A percentile compares a stretch with the other conserved stretches of the same genome.
Conservation (phyloP, 176 grass and related monocot species). For the Elymus sibiricus region DNA sequence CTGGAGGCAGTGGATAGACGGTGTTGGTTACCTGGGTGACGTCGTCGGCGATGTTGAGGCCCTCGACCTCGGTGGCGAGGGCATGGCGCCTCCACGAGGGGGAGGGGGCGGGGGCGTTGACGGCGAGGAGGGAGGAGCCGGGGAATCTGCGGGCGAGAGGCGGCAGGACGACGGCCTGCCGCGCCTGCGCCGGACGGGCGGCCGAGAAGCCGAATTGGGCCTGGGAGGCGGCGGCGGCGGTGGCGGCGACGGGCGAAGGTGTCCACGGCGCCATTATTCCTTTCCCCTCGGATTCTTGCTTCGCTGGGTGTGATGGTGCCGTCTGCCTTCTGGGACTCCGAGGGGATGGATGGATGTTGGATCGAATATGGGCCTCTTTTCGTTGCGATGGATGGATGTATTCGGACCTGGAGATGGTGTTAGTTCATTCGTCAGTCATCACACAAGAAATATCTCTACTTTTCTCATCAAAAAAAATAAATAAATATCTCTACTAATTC, state of each 20-base stretch:
- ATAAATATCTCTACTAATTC: too few relatives aligned
- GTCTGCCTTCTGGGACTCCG: background rate
- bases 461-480: too few relatives aligned
- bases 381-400: background rate
- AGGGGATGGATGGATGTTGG: background rate
- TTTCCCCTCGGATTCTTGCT: background rate
- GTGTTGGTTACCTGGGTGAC: slow-evolving; percentile 62
- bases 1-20: background rate
- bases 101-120: slow-evolving; percentile 3
- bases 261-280: slow-evolving; percentile 33
- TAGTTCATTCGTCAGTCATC: background rate
- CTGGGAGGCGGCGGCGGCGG: background rate
- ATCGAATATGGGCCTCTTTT: background rate
- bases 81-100: slow-evolving; percentile 42
- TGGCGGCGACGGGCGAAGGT: slow-evolving; percentile 7
- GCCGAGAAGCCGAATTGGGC: slow-evolving; percentile 9
- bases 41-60: slow-evolving; percentile 81
- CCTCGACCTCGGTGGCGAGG: slow-evolving; percentile 62
- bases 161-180: background rate
- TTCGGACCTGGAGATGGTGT: background rate
- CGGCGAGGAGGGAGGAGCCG: slow-evolving; percentile 20
- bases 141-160: slow-evolving; percentile 17
- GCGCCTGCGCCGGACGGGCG: slow-evolving; percentile 7
- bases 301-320: background rate
- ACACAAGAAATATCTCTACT: background rate